Evolutionary conservation across 768 basidiomycete species (phyloP).

Genomic region (Russula brevipes): DNA sequence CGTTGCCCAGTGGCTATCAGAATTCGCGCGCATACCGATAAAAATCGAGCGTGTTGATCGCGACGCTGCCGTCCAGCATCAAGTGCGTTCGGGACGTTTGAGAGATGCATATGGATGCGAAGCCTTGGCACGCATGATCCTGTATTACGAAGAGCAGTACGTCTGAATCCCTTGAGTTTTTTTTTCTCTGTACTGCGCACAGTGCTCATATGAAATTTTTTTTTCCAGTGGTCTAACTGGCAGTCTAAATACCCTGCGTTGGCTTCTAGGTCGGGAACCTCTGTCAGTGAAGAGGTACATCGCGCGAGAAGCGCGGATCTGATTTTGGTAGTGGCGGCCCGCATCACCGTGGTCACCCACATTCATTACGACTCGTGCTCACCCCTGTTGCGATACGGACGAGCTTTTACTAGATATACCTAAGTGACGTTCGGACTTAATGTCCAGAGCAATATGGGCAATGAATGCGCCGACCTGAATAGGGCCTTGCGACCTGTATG

Average conservation of each 20-base stretch:
- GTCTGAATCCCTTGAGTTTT: neutral
- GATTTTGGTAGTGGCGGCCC: neutral
- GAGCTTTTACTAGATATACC: constrained; percentile 6
- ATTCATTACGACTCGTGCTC: neutral
- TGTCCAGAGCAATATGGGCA: neutral
- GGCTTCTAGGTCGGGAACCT: constrained; percentile 34
- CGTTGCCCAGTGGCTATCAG: constrained; percentile 28
- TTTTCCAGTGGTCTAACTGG: constrained; percentile 32
- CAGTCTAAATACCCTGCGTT: constrained; percentile 32
- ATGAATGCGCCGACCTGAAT: neutral
- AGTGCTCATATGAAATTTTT: neutral
- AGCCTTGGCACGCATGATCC: constrained; percentile 32
- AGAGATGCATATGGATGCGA: constrained; percentile 28
- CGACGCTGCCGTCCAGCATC: constrained; percentile 21
- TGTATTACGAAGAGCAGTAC: constrained; percentile 33
- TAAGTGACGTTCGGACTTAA: neutral
- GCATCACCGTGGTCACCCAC: neutral
- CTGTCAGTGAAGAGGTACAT: constrained; percentile 29
- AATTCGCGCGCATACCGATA: constrained; percentile 23
- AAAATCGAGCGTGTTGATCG: constrained; percentile 25
- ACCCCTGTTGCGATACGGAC: neutral
- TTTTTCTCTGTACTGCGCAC: neutral
- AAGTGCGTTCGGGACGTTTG: constrained; percentile 13
- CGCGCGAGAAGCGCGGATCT: constrained; percentile 23
- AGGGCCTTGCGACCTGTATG: neutral